Percentiles rank a stretch among this genome's conserved stretches.
Evolutionary conservation across 139 green algal genomes (phyloP).

Genomic region (Volvox reticuliferus): DNA sequence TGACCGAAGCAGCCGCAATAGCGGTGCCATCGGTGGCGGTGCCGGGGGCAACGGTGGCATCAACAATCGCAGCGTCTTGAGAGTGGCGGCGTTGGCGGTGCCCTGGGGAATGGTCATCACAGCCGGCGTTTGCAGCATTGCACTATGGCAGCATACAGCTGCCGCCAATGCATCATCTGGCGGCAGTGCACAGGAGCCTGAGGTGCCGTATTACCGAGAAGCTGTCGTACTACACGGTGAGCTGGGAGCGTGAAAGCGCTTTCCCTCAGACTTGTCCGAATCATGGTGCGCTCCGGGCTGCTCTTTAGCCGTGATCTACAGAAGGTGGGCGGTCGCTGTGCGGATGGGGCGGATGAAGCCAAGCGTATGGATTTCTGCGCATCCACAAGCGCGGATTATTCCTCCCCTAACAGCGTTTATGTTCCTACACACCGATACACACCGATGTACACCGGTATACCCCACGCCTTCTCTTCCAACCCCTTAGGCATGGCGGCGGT

Average conservation of each 20-base stretch:
- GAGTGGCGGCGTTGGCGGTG: slow-evolving; percentile 62
- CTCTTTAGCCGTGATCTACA: too few species aligned
- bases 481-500: slow-evolving; percentile 72
- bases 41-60: not conserved
- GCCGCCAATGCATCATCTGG: not conserved
- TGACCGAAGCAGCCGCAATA: not conserved
- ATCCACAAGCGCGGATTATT: too few species aligned
- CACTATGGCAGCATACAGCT: slow-evolving; percentile 44
- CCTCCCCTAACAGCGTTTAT: too few species aligned
- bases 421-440: too few species aligned
- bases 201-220: slow-evolving; percentile 57
- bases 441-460: too few species aligned
- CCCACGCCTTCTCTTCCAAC: too few species aligned
- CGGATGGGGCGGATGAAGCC: too few species aligned
- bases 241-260: not conserved
- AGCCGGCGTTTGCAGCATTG: slow-evolving; percentile 50
- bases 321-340: too few species aligned
- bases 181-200: not conserved
- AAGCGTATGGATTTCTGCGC: too few species aligned
- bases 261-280: too few species aligned
- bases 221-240: slow-evolving; percentile 72
- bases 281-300: too few species aligned
- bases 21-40: not conserved
- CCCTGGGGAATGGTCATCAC: slow-evolving; percentile 67
- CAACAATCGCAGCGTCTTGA: slow-evolving; percentile 50